These are phyloP conservation scores for Podaxis pistillaris DNA, from an alignment of 768 basidiomycete species.

Conservation along the genomic window DNA sequence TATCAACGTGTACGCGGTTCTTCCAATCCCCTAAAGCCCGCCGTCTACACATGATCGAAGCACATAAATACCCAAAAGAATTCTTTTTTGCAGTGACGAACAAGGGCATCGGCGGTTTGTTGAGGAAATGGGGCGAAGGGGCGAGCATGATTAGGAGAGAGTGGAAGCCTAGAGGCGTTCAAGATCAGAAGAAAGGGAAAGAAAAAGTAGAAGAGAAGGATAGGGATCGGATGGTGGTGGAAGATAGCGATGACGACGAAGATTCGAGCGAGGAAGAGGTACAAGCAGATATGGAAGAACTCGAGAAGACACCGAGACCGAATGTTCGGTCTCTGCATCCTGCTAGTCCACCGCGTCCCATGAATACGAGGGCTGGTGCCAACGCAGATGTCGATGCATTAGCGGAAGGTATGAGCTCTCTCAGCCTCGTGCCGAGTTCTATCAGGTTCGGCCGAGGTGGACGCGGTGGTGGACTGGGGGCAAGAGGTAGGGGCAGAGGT, in stretches of 20 bases:
- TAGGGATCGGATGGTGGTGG: slow-evolving; percentile 27
- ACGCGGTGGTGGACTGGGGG: slow-evolving; percentile 14
- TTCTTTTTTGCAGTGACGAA: slow-evolving; percentile 93
- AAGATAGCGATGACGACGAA: slow-evolving; percentile 24
- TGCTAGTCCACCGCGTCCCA: slow-evolving; percentile 5
- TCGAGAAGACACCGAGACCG: slow-evolving; percentile 22
- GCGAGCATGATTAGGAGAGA: slow-evolving; percentile 73
- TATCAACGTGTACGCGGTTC: slow-evolving; percentile 51
- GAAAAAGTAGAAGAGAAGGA: slow-evolving; percentile 16
- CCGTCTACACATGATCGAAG: slow-evolving; percentile 77
- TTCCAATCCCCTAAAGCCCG: slow-evolving; percentile 76
- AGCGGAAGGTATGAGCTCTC: slow-evolving; percentile 40
- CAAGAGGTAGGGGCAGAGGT: slow-evolving; percentile 14
- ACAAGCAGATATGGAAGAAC: slow-evolving; percentile 21
- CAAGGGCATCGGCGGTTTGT: slow-evolving; percentile 80
- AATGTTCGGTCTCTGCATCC: slow-evolving; percentile 11
- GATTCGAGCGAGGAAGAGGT: slow-evolving; percentile 25
- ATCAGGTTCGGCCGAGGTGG: slow-evolving; percentile 77
- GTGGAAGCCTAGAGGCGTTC: slow-evolving; percentile 51
- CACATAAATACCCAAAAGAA: slow-evolving; percentile 82
- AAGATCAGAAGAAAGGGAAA: slow-evolving; percentile 9
- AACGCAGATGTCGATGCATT: slow-evolving; percentile 45
- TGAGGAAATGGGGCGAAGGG: slow-evolving; percentile 82
- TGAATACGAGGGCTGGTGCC: slow-evolving; percentile 22
- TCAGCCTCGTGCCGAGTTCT: slow-evolving; percentile 63